A percentile compares a stretch with the other conserved stretches of the same genome.
Conservation (phyloP, 164 flowering plant species). For the Magnolia sinica region DNA sequence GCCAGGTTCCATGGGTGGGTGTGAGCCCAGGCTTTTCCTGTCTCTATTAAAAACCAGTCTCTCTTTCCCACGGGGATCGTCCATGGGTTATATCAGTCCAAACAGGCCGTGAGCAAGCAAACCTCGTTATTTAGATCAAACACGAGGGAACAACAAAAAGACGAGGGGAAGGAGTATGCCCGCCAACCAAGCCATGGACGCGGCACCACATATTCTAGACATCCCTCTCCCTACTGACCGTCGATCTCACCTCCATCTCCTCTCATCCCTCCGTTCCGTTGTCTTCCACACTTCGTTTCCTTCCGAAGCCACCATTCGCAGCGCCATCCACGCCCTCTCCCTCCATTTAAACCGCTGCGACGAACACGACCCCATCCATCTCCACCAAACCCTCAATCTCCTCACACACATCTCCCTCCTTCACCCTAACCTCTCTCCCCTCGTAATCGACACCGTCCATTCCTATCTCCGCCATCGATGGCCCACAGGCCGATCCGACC, state of each 20-base stretch:
- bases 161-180: neutral
- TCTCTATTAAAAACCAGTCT: too few relatives aligned
- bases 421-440: slow-evolving; percentile 26
- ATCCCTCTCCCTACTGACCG: neutral
- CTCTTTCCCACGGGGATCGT: too few relatives aligned
- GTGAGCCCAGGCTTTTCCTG: too few relatives aligned
- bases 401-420: slow-evolving; percentile 36
- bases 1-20: too few relatives aligned
- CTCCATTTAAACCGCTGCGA: neutral
- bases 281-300: neutral
- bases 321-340: neutral
- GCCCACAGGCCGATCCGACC: slow-evolving; percentile 19
- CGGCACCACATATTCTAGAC: neutral
- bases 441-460: slow-evolving; percentile 25
- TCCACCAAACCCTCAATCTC: slow-evolving; percentile 42
- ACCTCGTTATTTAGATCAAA: too few relatives aligned
- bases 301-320: neutral
- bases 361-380: slow-evolving; percentile 11
- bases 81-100: too few relatives aligned
- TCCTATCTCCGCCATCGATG: slow-evolving; percentile 3
- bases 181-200: neutral
- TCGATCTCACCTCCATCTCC: neutral
- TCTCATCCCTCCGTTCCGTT: neutral
- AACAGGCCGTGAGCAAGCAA: too few relatives aligned
- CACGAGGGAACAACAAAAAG: neutral